Evolutionary conservation across 345 rosid species (phyloP), one percentile per base, ranked within the genome.

Genomic region (Acer yangbiense): DNA sequence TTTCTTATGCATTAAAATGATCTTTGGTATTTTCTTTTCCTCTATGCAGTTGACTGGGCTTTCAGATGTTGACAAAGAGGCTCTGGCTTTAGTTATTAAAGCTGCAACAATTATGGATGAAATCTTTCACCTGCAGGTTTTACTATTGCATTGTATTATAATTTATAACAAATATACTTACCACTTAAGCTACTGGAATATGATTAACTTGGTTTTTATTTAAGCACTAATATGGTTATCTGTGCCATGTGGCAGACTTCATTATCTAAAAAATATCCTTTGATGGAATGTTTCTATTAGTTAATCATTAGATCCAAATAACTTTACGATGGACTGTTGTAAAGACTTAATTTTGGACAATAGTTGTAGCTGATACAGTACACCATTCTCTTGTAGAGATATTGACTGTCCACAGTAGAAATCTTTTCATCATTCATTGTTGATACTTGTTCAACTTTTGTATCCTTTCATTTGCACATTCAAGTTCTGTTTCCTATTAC

Each of bases 41-140:
- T 82, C 27, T 13, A 71, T 88, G 86, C 89, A 95, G 99, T 84
- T 93, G 87, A 73, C 91, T 18, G 92, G 87, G 76, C 93, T 95
- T 77, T 60, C 93, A 6, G 85, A 87, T 72, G 86, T 77, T 68
- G 99, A 93, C 80, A 89, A 68, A 83, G 85, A 90, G 79, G 94
- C 94, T 67, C 71, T 95, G 80, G 52, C 74, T 66, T 85, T 92
- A 60, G 82, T 95, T 69, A 86, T 92, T 69, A 91, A 90, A 89
- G 97, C 99, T 82, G 98, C 97, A 72, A 85, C 80, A 84, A 43
- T 92, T 60, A 83, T 93, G 74, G 97, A 95, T 72, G 96, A 95
- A 62, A 92, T 92, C 69, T 95, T 93, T 75, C 82, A 87, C 81
- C 85, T 82, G 79, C 99, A 93, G 99, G 99, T 90, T 71, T 71